phyloP scores from a whole-genome alignment of 306 rosid genomes.

The Castanea mollissima region DNA sequence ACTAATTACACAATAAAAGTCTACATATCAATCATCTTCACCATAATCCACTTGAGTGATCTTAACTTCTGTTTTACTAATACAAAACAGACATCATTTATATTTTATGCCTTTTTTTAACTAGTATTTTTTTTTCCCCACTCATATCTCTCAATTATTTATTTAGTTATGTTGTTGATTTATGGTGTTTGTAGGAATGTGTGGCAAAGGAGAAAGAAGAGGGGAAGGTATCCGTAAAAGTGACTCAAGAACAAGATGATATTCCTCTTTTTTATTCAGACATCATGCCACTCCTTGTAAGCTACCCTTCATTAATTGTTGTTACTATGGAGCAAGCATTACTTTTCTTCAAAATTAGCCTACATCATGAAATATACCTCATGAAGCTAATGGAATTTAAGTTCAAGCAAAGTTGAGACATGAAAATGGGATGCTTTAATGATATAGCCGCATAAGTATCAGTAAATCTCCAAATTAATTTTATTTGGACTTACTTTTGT shows the following conservation, averaged over 20 bases:
- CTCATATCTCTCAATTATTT: not conserved
- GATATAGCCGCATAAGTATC: too few relatives aligned
- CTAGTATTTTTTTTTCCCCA: not conserved
- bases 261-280: constrained; percentile 88
- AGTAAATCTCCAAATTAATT: not conserved
- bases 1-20: too few relatives aligned
- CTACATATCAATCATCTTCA: too few relatives aligned
- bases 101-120: not conserved
- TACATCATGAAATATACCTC: not conserved
- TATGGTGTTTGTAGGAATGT: constrained; percentile 52
- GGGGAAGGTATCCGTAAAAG: constrained; percentile 21
- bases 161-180: constrained; percentile 1
- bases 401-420: too few relatives aligned
- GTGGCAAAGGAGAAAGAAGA: constrained; percentile 78
- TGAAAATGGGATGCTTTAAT: too few relatives aligned
- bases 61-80: not conserved
- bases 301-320: constrained; percentile 8
- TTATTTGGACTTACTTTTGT: constrained; percentile 19
- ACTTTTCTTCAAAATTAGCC: too few relatives aligned
- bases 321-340: not conserved
- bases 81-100: not conserved
- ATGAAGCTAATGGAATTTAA: not conserved
- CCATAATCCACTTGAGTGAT: not conserved
- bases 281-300: constrained; percentile 89
- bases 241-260: constrained; percentile 57